These are phyloP conservation scores for Stromatinia cepivora DNA, from an alignment of 2,329 filamentous ascomycete genomes.

Conservation along the genomic window DNA sequence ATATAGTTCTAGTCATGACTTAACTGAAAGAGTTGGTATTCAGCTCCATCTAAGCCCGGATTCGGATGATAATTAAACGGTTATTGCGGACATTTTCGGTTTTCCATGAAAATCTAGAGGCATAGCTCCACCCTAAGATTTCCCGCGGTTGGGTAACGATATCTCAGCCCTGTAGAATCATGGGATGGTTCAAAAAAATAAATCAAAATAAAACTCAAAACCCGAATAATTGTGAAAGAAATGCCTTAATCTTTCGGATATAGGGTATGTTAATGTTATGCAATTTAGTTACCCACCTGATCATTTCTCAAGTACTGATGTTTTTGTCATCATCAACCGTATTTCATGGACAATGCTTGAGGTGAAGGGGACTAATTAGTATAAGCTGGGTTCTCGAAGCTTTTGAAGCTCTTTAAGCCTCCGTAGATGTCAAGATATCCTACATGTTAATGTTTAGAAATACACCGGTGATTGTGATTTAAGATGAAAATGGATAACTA, in stretches of 20 bases:
- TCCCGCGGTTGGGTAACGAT: not conserved
- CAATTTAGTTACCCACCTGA: not conserved
- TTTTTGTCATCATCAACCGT: conserved; percentile 3
- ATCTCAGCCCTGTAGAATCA: conserved; percentile 13
- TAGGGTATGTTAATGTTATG: not conserved
- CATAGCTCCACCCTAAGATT: not conserved
- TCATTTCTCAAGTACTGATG: not conserved
- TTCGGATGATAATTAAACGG: not conserved
- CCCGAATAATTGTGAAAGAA: not conserved
- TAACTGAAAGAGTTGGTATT: not conserved
- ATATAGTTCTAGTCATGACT: not conserved
- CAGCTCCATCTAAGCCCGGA: too few relatives aligned
- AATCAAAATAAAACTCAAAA: too few relatives aligned
- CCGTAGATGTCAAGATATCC: too few relatives aligned
- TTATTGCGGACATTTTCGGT: conserved; percentile 11
- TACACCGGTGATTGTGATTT: not conserved
- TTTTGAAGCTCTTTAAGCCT: not conserved
- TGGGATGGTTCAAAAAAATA: not conserved
- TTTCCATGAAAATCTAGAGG: conserved; percentile 10
- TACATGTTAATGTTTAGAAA: not conserved
- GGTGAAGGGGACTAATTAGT: too few relatives aligned
- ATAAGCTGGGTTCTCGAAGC: not conserved
- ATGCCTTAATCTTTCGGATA: not conserved
- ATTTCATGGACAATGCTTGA: not conserved
- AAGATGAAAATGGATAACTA: not conserved